Conservation (phyloP, 495 filamentous ascomycete genomes). For the Hyaloscypha variabilis region DNA sequence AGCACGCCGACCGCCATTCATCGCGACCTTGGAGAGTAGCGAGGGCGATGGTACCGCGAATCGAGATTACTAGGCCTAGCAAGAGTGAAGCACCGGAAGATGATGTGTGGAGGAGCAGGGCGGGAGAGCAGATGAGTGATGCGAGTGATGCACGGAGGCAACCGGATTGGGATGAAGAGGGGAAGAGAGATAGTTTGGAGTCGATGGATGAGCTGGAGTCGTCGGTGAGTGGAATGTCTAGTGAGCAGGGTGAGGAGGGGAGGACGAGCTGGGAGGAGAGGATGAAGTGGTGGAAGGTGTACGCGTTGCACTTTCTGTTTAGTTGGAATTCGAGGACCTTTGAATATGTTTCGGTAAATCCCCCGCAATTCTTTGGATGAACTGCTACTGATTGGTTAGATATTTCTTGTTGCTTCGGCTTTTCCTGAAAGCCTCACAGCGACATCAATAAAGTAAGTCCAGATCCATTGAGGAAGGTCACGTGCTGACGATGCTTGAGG, state of each 20-base stretch:
- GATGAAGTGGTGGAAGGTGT: conserved; percentile 45
- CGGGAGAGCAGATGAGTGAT: neutral
- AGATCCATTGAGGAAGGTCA: neutral
- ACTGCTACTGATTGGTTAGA: conserved; percentile 25
- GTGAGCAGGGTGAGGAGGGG: conserved; percentile 6
- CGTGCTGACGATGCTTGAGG: conserved; percentile 24
- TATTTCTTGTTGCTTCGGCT: conserved; percentile 60
- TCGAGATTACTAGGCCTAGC: neutral
- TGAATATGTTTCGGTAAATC: conserved; percentile 41
- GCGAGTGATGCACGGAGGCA: neutral
- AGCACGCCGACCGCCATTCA: neutral
- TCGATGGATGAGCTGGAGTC: neutral
- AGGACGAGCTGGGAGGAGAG: conserved; percentile 16
- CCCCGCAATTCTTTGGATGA: neutral
- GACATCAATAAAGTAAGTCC: conserved; percentile 39
- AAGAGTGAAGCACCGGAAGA: neutral
- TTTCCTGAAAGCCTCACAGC: conserved; percentile 54
- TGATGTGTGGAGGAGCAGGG: neutral
- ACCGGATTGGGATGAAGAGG: neutral
- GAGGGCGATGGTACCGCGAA: neutral
- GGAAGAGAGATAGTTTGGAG: neutral
- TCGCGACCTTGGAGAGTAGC: neutral
- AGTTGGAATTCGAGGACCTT: conserved; percentile 42
- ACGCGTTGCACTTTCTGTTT: conserved; percentile 44
- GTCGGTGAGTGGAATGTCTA: neutral